Evolutionary conservation across 2,329 filamentous ascomycete genomes (phyloP), one percentile per base, ranked within the genome.

Genomic region (Lachnellula cervina): DNA sequence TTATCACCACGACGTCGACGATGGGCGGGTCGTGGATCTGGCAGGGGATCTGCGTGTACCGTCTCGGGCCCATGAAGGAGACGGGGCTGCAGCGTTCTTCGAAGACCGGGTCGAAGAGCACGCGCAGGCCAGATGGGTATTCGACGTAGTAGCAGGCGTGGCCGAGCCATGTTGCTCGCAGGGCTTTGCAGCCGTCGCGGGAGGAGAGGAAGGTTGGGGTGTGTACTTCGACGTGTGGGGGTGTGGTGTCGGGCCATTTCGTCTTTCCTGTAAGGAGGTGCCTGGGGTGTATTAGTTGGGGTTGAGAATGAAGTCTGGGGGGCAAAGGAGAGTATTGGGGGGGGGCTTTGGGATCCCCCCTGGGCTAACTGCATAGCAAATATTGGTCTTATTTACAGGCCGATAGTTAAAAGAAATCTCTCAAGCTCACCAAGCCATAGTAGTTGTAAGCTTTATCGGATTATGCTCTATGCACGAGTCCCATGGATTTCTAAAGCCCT

Each of bases 81-180:
- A 92, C 76, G 0, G 91, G 92, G 23, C 87, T 85, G 73, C 91
- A 96, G 65, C 89, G 83, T 60, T 90, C 83, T 68, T 91, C 89
- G 62, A 96, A 95, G 28, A 96, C 91, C 1, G 92, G 91, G 67
- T 96, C 92, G 69, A 96, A 96, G 5, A 97, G 81, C 2, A 94
- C 49, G 21, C 55, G 55, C 7, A 57, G 25, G 25, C 55, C 55
- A n/a, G 44, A 49, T 25, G 55, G 50, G 19, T 46, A 53, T 21
- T 57, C 55, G 46, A 57, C 40, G 19, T 35, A 52, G 49, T 52
- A 45, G 19, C 49, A 44, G 8, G 49, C 49, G 23, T 52, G 40
- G 16, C 49, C 49, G n/a, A 52, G 25, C 49, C 92, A 97, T 42
- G 93, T 97, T 35, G 92, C 89, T 52, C 91, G 84, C 23, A 97